Conservation (phyloP, 176 grass and related monocot genomes). For the Zea luxurians region DNA sequence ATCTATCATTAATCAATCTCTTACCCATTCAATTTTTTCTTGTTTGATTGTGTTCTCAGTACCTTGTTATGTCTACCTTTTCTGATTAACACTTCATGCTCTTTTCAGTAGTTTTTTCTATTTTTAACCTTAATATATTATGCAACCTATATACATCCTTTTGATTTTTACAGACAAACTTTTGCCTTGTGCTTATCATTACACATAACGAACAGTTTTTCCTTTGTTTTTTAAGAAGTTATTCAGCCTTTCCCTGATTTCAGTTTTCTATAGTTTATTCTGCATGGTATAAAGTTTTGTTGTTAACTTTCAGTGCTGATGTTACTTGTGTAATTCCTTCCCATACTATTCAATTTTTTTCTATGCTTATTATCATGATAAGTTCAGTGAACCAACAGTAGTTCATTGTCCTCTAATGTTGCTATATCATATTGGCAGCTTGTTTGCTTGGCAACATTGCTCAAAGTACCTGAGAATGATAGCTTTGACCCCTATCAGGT, state of each 20-base stretch:
- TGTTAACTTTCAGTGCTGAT: background rate
- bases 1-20: slow-evolving; percentile 1
- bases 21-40: background rate
- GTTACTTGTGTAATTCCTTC: slow-evolving; percentile 15
- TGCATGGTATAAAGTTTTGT: slow-evolving; percentile 28
- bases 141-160: background rate
- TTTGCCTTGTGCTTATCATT: no score
- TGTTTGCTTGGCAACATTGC: slow-evolving; percentile 92
- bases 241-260: background rate
- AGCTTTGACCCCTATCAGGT: slow-evolving; percentile 97
- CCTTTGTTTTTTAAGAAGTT: background rate
- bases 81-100: background rate
- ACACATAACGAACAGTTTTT: background rate
- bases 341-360: background rate
- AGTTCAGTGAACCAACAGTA: background rate
- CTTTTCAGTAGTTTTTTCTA: background rate
- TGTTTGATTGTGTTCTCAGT: no score
- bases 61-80: slow-evolving; percentile 1
- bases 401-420: slow-evolving; percentile 29
- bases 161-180: background rate
- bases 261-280: background rate
- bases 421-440: slow-evolving; percentile 60
- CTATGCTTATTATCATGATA: background rate
- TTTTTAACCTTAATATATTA: background rate
- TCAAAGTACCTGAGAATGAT: slow-evolving; percentile 97